Base-by-base conservation (phyloP, 1,284 basidiomycete species). In the Neotropicomus parvogracilis region DNA sequence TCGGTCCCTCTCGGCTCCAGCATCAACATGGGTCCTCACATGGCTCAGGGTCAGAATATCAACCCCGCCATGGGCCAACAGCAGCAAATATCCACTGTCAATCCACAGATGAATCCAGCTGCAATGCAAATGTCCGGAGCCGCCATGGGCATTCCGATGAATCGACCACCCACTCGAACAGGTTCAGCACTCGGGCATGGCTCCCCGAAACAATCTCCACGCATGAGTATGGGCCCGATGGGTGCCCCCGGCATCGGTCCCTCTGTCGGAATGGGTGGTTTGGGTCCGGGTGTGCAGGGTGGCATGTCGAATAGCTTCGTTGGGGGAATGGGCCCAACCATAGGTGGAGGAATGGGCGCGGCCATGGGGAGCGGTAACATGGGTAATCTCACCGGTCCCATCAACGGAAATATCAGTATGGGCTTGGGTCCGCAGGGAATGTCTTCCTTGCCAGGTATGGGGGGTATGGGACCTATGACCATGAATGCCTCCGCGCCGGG, bases 171-270 rank as follows among this genome's bases (percentile, higher is more conserved):
- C 0, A 66, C 62, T 6, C 48, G 65, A 40, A 53, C 64, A 0
- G 65, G 57, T 14, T 64, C 62, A 11, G 62, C 65, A 0, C 58
- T 51, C 29, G 53, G 63, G 6, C 60, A 52, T 12, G 39, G 38
- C 13, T 64, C 62, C 7, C 62, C 62, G 3, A 64, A 66, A 34
- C 65, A 65, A 0, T 65, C 64, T 0, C 65, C 62, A 0, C 55
- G 60, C 27, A 38, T 62, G 46, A 16, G 50, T 8, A 42, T 66
- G 43, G 53, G 51, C 0, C 54, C 37, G 0, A 51, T 63, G 46
- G 44, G 44, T n/a, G 2, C 39, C 0, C 40, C 49, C 6, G 32
- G 8, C 5, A 16, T 34, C 32, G 32, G 32, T 17, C 24, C 26
- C 1, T 40, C 46, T 17, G 19, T 48, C 7, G 51, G 37, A 24